Conservation (phyloP, 2,329 filamentous ascomycete genomes). For the Aspergillus fischeri region DNA sequence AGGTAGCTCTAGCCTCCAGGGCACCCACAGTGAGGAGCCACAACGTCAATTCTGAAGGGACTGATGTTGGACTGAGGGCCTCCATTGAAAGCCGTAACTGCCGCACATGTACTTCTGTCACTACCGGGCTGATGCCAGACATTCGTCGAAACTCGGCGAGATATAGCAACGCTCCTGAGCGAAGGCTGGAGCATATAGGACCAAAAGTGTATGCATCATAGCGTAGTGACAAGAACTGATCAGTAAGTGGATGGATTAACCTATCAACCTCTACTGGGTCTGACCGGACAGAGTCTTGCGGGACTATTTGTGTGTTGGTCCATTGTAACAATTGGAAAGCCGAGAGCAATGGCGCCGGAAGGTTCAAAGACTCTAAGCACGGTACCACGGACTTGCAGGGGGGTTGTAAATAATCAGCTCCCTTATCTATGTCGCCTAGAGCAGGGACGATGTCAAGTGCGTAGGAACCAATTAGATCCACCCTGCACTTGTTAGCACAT, state of each 20-base stretch:
- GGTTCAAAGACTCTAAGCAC: neutral
- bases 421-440: rapidly evolving
- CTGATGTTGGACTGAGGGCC: neutral
- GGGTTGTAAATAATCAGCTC: neutral
- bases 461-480: neutral
- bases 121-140: neutral
- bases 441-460: neutral
- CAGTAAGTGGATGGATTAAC: neutral
- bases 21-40: neutral
- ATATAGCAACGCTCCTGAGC: neutral
- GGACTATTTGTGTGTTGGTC: neutral
- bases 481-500: neutral
- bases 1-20: too few species aligned
- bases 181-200: neutral
- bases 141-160: neutral
- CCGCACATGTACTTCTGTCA: neutral
- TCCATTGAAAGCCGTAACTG: neutral
- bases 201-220: neutral
- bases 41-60: neutral
- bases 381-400: too few species aligned
- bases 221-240: neutral
- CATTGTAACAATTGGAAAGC: neutral
- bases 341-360: neutral
- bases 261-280: neutral
- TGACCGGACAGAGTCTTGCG: neutral